Percentiles rank a stretch among this genome's conserved stretches.
Evolutionary conservation across 257 asterid genomes (phyloP).

Genomic region (Primulina huaijiensis): DNA sequence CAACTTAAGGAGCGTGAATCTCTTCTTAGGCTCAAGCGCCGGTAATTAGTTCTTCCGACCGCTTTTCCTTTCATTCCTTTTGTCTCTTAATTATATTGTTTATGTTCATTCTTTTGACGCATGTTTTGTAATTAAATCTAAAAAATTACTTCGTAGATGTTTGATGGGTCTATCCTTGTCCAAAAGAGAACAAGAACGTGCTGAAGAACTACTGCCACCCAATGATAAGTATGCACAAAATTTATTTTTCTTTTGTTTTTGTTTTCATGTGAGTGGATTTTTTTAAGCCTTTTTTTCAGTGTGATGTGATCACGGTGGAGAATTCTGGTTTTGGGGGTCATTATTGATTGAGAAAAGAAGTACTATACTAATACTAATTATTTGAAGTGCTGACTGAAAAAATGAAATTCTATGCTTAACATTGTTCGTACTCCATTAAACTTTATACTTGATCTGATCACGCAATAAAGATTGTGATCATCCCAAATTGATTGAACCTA

Average conservation of each 20-base stretch:
- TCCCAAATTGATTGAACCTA: too few relatives aligned
- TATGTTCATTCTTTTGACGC: background rate
- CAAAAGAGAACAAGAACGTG: constrained; percentile 36
- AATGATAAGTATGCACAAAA: constrained; percentile 43
- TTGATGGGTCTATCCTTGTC: constrained; percentile 61
- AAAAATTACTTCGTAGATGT: constrained; percentile 45
- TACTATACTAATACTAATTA: too few relatives aligned
- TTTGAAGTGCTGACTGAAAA: too few relatives aligned
- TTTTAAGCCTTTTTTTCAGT: background rate
- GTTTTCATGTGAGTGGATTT: background rate
- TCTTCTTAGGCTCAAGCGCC: constrained; percentile 57
- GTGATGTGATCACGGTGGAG: background rate
- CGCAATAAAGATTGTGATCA: too few relatives aligned
- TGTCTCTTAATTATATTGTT: background rate
- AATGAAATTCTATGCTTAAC: too few relatives aligned
- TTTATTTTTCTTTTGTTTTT: background rate
- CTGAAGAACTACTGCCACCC: constrained; percentile 41
- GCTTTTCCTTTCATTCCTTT: background rate
- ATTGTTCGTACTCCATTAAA: too few relatives aligned
- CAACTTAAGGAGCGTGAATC: constrained; percentile 49
- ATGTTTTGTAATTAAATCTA: background rate
- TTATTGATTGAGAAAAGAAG: background rate
- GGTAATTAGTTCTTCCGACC: constrained; percentile 30
- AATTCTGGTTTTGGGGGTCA: background rate
- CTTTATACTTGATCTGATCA: too few relatives aligned